Base-by-base conservation (phyloP, 345 rosid species). In the Camelina laxa region DNA sequence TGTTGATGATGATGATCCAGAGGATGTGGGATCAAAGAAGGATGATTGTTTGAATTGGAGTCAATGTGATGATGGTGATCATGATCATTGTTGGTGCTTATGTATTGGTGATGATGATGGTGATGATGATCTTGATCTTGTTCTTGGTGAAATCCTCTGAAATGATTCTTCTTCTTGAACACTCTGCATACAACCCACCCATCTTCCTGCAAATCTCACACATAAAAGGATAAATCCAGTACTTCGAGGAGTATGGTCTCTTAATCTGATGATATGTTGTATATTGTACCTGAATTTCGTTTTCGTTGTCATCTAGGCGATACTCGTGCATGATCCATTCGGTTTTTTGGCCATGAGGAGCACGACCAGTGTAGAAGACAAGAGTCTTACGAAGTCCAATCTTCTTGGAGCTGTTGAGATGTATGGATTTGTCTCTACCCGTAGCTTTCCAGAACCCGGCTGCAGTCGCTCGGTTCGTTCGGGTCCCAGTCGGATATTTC, bases 271-370 rank as follows among this genome's bases (percentile, higher is more conserved):
- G 33, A 1, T 9, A 17, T 17, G 6, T 31, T 42, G 16, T 68
- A 20, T 19, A 22, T 14, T 9, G 5, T 69, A 89, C 97, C 92
- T 89, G 97, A 55, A 84, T 75, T 31, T 88, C 89, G 7, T 90
- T 78, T 75, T 87, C 85, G 44, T 77, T 87, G 31, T 90, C 96
- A 1, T 87, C 90, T 9, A 95, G 69, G 58, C 99, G 99, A 65
- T 95, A 95, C 73, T 95, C 99, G n/a, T 95, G 99, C 99, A 95
- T 95, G 86, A 95, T 92, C 99, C 99, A 95, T 41, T 95, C 97
- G 1, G 97, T 92, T 81, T 92, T 95, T 21, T 90, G 93, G 71
- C 99, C 99, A 45, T 95, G 97, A 83, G 99, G 99, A 14, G 99
- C 99, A 44, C 99, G 92, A 31, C 99, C 99, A 2, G 90, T 92